Base-by-base conservation (phyloP, 2,329 filamentous ascomycete species). In the Ceratocystis diversiconidia region DNA sequence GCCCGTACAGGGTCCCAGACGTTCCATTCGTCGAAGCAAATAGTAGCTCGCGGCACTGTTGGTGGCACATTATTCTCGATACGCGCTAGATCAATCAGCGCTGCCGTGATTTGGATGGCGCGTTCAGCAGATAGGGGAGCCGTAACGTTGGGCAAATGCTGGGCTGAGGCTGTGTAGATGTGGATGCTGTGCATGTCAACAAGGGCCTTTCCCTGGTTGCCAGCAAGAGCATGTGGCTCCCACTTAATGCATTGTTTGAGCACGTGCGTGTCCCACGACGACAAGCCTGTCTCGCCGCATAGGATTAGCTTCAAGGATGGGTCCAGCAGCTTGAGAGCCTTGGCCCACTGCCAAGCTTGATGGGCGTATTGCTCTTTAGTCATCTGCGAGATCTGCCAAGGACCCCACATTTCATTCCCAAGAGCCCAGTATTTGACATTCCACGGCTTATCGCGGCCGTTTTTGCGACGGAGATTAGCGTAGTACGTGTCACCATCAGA, bases 11-110 rank as follows among this genome's bases (percentile, higher is more conserved):
- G 86, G 70, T 90, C 87, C 88, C 88, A 92, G 7, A 91, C 87
- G 73, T 91, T 92, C 88, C 88, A 91, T 74, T 91, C 88, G 72
- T 92, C 88, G 72, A 91, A 91, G 78, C 88, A 91, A 72, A 92
- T 89, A 63, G 80, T 86, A 60, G 84, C 86, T 2, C 81, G 77
- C 3, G 82, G 81, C n/a, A 85, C 81, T 0, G 78, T 76, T 0
- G 79, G 75, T 0, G 85, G 80, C 0, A 87, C 80, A 50, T 77
- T 75, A 73, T 87, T 86, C 73, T 89, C 85, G 71, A 89, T 85
- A 43, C 85, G 79, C 0, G 88, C 88, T 1, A 91, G 81, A 72
- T 91, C 87, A 69, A 90, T 89, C 1, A 90, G 76, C 0, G 80
- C 77, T 1, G 82, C 82, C 2, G 86, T 80, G 69, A 89, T 85